phyloP scores from a whole-genome alignment of 202 grass and related monocot species.

The Setaria viridis region DNA sequence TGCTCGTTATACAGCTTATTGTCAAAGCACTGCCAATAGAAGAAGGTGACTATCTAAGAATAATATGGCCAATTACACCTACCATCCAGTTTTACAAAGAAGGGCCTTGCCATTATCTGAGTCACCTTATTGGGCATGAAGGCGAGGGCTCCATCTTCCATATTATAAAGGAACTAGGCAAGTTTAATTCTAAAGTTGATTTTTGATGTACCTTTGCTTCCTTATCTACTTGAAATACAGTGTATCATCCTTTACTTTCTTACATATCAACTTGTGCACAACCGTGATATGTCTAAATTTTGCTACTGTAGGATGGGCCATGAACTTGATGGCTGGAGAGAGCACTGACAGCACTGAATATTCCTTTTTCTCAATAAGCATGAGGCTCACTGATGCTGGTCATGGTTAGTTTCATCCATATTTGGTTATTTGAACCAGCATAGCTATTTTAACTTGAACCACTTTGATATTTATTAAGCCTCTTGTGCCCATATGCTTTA shows the following conservation, averaged over 20 bases:
- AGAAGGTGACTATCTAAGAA: conserved; percentile 73
- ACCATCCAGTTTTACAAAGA: conserved; percentile 67
- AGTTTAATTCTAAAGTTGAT: conserved; percentile 47
- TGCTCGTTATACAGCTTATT: conserved; percentile 57
- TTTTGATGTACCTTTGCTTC: conserved; percentile 9
- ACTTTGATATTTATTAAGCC: conserved; percentile 18
- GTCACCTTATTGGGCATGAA: conserved; percentile 84
- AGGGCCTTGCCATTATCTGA: conserved; percentile 63
- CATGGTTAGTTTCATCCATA: conserved; percentile 62
- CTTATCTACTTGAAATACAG: conserved; percentile 28
- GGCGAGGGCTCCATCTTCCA: conserved; percentile 86
- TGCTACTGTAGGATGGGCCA: conserved; percentile 70
- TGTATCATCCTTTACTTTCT: conserved; percentile 18
- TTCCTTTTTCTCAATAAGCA: conserved; percentile 80
- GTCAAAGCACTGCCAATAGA: conserved; percentile 75
- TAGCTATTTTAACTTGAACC: conserved; percentile 4
- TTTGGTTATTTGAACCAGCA: conserved; percentile 25
- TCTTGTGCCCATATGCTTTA: conserved; percentile 32
- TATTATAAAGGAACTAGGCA: conserved; percentile 77
- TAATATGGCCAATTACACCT: conserved; percentile 72
- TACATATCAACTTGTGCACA: conserved; percentile 24
- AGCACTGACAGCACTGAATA: conserved; percentile 63
- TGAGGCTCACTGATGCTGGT: conserved; percentile 86
- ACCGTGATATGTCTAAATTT: conserved; percentile 33
- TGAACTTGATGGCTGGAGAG: conserved; percentile 62